Evolutionary conservation across 2,329 filamentous ascomycete genomes (phyloP).

Genomic region (Diaporthe citrichinensis): DNA sequence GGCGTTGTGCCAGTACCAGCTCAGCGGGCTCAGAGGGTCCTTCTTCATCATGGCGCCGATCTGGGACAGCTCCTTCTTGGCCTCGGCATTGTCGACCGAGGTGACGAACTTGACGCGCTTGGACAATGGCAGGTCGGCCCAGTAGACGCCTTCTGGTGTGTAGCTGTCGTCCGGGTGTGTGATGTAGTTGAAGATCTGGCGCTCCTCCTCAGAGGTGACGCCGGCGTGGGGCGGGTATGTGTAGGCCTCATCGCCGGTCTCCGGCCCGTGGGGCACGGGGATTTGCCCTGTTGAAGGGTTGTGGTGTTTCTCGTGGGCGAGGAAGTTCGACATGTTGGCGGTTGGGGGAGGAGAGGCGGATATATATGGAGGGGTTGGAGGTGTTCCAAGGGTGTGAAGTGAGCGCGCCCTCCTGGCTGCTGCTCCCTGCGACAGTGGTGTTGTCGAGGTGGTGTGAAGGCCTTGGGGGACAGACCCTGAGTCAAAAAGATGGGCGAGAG

Average conservation of each 20-base stretch:
- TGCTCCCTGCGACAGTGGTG: background rate
- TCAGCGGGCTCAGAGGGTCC: constrained; percentile 86
- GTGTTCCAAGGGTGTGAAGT: background rate
- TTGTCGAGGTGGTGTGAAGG: constrained; percentile 10
- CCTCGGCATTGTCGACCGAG: constrained; percentile 79
- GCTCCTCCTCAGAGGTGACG: constrained; percentile 61
- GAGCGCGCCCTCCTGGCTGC: background rate
- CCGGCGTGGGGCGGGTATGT: constrained; percentile 58
- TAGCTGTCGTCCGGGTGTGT: constrained; percentile 92
- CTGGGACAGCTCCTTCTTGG: constrained; percentile 73
- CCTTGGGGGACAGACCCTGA: constrained; percentile 15
- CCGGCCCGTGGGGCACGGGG: constrained; percentile 68
- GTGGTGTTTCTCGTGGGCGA: constrained; percentile 58
- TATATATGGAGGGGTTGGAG: constrained; percentile 13
- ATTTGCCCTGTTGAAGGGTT: constrained; percentile 64
- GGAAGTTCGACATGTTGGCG: constrained; percentile 52
- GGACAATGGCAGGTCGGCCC: constrained; percentile 84
- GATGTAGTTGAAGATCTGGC: constrained; percentile 79
- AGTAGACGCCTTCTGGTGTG: constrained; percentile 86
- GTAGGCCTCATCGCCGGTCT: constrained; percentile 63
- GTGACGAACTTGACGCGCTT: constrained; percentile 83
- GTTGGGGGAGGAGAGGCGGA: background rate
- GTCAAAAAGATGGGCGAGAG: constrained; percentile 10
- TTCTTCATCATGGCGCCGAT: constrained; percentile 87
- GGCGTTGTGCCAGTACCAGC: constrained; percentile 90